Conservation (phyloP, 140 eudicot genomes). For the Erigeron philadelphicus region DNA sequence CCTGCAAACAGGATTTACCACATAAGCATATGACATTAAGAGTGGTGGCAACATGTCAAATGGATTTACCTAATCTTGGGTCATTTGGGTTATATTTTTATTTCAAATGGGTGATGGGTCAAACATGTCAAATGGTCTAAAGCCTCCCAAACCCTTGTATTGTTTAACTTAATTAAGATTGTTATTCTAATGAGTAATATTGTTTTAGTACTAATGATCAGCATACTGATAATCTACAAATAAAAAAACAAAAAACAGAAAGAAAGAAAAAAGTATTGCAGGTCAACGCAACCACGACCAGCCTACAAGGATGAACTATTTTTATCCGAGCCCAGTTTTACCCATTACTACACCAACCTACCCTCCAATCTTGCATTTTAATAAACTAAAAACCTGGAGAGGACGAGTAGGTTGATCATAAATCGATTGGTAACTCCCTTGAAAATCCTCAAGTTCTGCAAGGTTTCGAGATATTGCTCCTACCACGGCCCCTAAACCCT, state of each 20-base stretch:
- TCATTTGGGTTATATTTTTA: background rate
- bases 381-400: conserved; percentile 48
- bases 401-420: conserved; percentile 82
- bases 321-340: background rate
- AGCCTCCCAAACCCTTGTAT: background rate
- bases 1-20: conserved; percentile 45
- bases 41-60: no score
- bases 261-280: background rate
- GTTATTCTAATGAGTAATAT: no score
- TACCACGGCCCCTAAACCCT: conserved; percentile 98
- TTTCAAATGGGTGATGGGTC: conserved; percentile 2
- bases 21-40: conserved; percentile 7
- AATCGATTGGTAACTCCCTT: conserved; percentile 71
- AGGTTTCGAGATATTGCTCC: conserved; percentile 89
- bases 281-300: conserved; percentile 9
- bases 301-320: background rate
- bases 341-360: background rate
- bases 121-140: background rate
- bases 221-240: background rate
- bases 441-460: conserved; percentile 73
- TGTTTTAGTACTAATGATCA: no score
- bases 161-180: no score
- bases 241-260: background rate
- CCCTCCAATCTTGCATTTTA: background rate
- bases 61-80: background rate